These are phyloP conservation scores for Zymoseptoria brevis DNA, from an alignment of 2,329 filamentous ascomycete species.

Conservation along the genomic window DNA sequence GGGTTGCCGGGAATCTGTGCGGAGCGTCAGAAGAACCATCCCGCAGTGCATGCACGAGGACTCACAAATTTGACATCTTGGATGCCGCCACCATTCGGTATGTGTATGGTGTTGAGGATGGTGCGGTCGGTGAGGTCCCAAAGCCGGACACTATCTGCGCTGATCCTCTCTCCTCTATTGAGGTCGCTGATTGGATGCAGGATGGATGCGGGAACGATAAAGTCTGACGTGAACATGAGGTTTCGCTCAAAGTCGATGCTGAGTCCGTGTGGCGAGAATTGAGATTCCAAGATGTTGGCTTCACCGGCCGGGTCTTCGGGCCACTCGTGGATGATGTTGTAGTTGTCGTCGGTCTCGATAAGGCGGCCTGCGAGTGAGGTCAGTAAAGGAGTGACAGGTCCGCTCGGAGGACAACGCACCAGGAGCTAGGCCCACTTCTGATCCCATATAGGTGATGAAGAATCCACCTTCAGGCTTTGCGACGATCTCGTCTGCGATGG, in stretches of 20 bases:
- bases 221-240: conserved; percentile 55
- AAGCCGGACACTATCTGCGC: conserved; percentile 51
- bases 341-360: conserved; percentile 51
- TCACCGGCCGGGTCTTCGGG: conserved; percentile 49
- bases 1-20: conserved; percentile 47
- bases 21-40: neutral
- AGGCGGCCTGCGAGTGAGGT: conserved; percentile 50
- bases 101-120: conserved; percentile 54
- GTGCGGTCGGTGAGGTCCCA: conserved; percentile 48
- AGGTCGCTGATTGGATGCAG: conserved; percentile 46
- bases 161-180: conserved; percentile 38
- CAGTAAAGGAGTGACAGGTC: conserved; percentile 37
- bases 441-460: conserved; percentile 57
- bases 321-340: conserved; percentile 56
- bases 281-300: conserved; percentile 51
- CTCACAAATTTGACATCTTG: conserved; percentile 54
- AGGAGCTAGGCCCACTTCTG: conserved; percentile 8
- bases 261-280: conserved; percentile 56
- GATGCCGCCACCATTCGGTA: conserved; percentile 52
- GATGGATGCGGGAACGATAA: conserved; percentile 54
- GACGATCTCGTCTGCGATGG: conserved; percentile 55
- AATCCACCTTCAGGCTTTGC: conserved; percentile 57
- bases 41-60: neutral
- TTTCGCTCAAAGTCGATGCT: conserved; percentile 50
- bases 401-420: neutral